Evolutionary conservation across 805 yeast species (phyloP), one percentile per base, ranked within the genome.

Genomic region (Monosporozyma servazzii): DNA sequence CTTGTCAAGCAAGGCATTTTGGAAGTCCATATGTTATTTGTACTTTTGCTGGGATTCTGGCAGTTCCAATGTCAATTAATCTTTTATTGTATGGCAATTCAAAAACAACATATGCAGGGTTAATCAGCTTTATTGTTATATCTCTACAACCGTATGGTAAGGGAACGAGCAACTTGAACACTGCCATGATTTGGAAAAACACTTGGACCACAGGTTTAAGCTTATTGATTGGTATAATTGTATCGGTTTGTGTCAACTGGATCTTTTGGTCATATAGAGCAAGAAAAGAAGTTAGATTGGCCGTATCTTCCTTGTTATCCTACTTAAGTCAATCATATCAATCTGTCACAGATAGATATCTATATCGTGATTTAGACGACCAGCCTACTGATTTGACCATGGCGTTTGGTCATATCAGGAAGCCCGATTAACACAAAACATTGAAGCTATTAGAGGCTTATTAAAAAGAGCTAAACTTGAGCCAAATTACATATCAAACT

Each of bases 261-360:
- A 45, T 74, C 0, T 57, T 75, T 13, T 76, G 80, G 79, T 76
- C 80, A 1, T 75, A 74, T 56, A 66, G 66, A 21, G 75, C 79
- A 3, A 68, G 73, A 41, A 64, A 63, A 9, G 78, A 75, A 49
- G 63, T 75, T 5, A 67, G 73, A 33, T 50, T 62, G 2, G 70
- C 77, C 0, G 58, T 71, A 20, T 61, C 78, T 0, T 64, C 70
- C 1, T 53, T 76, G 39, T 56, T 77, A 10, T 62, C 69, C 4
- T 74, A 76, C 53, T 62, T 76, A 23, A 68, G 75, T 8, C 75
- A 74, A 54, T 71, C 76, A 0, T 77, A 75, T 54, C 79, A 75
- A 53, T 63, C 72, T 13, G 73, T 76, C 5, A 66, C 75, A 21
- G 80, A 76, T 48, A 62, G 80, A 46, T 77, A 75, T 52, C 58